Evolutionary conservation across 2,329 filamentous ascomycete genomes (phyloP).

Genomic region (Chalara sp.): DNA sequence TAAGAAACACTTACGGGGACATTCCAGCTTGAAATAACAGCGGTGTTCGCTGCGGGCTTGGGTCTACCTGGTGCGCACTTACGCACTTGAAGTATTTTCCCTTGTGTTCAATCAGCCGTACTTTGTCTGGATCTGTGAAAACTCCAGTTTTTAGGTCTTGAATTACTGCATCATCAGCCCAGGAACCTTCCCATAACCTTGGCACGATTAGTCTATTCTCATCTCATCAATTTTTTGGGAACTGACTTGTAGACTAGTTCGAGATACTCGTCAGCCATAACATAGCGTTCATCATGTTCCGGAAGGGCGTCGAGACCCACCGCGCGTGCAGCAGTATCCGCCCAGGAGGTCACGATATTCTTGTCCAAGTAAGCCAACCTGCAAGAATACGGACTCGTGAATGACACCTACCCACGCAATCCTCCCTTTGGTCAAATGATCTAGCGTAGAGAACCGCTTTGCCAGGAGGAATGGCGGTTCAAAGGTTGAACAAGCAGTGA

Average conservation of each 20-base stretch:
- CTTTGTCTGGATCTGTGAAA: constrained; percentile 46
- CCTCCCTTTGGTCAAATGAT: constrained; percentile 58
- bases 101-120: constrained; percentile 58
- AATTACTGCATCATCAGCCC: constrained; percentile 50
- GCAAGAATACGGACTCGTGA: neutral
- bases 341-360: constrained; percentile 62
- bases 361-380: constrained; percentile 18
- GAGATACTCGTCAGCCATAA: constrained; percentile 56
- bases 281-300: constrained; percentile 59
- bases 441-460: constrained; percentile 57
- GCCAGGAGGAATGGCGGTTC: constrained; percentile 64
- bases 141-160: constrained; percentile 9
- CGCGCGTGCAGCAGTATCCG: constrained; percentile 55
- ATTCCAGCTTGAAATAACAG: constrained; percentile 66
- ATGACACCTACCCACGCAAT: constrained; percentile 45
- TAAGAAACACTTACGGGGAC: constrained; percentile 45
- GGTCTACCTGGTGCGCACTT: constrained; percentile 58
- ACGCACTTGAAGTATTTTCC: constrained; percentile 58
- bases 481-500: constrained; percentile 58
- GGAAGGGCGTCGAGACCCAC: constrained; percentile 51
- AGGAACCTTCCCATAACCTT: constrained; percentile 62
- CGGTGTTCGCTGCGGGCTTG: constrained; percentile 61
- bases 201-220: too few relatives aligned
- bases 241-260: constrained; percentile 44
- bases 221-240: too few relatives aligned